Evolutionary conservation across 345 rosid species (phyloP), one percentile per base, ranked within the genome.

Genomic region (Leavenworthia alabamica): DNA sequence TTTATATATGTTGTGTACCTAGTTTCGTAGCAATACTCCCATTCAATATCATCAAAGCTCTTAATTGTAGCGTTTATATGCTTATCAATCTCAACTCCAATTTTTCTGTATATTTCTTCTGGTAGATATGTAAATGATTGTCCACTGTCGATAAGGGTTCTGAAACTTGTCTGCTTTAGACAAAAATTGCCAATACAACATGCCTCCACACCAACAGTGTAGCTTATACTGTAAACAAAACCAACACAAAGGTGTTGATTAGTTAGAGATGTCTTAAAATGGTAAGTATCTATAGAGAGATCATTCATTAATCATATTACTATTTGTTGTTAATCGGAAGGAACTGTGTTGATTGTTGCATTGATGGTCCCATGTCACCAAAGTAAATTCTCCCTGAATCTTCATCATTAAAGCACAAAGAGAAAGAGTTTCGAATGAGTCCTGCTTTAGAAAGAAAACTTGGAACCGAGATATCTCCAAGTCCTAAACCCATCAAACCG

Each of bases 401-500:
- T 70, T 88, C 88, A 29, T 84, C 84, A 12, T 78, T 79, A 78
- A 88, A 91, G 77, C 98, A 91, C 81, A 91, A 52, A 0, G 98
- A 88, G 74, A 86, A 91, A 22, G 98, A 86, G 78, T 91, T 81
- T 14, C 71, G 70, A 46, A 86, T 72, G 41, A 91, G 73, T 63
- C 89, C 96, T 50, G 85, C 82, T 79, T 81, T 82, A 32, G 94
- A 83, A 64, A 88, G 88, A 55, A 83, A 68, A 74, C 86, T 82
- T 6, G 94, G 96, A 76, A 91, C 94, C 32, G 96, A 82, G 63
- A 81, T 77, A 14, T 86, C 90, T 33, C 84, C 79, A 58, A 67
- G 83, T 19, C 98, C 97, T 75, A 90, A 77, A 28, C 96, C 97
- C 91, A 86, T 73, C 57, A 90, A 80, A 68, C 97, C 97, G 77